Base-by-base conservation (phyloP, 2,329 filamentous ascomycete genomes). In the Canariomyces notabilis region DNA sequence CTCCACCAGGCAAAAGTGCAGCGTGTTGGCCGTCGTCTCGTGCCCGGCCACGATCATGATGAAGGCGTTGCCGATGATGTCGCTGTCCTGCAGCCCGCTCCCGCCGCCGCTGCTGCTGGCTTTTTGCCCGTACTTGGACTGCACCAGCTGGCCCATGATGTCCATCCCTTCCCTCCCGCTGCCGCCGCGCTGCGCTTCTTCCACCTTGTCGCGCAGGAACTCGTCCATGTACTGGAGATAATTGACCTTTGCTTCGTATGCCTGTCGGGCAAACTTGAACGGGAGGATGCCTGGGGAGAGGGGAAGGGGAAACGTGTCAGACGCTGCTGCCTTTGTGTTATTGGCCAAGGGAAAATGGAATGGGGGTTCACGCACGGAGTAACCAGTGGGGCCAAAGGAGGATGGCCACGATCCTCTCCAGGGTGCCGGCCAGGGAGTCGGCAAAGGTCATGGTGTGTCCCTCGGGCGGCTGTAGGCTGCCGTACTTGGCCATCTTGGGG, bases 1-100 rank as follows among this genome's bases (percentile, higher is more conserved):
- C 55, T 80, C 75, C 29, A 88, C 61, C 4, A 89, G 65, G 2
- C 80, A 74, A 61, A 87, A 89, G 65, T 90, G 83, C 32, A 89
- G 71, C 4, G 79, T 76, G 63, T 87, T 88, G 38, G 86, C 86
- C 2, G 85, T 85, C 1, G 87, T 90, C 64, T 93, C 87, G 64
- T 93, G 86, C 11, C 87, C 87, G 0, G 87, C 87, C 1, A 90
- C 71, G 50, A 79, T 72, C 65, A 82, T 79, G 56, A 83, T 70
- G 52, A 83, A 84, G 16, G 84, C 80, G 59, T 89, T 89, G 41
- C 85, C 84, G 21, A 86, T 67, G 48, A 90, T 83, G 45, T 89
- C 84, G 4, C 74, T 72, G 52, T 82, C 77, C 5, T 67, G 72
- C n/a, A 85, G 64, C 15, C 64, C 42, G 31, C 11, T 42, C 11